phyloP scores from a whole-genome alignment of 2,329 filamentous ascomycete genomes.

The Aureobasidium lini region DNA sequence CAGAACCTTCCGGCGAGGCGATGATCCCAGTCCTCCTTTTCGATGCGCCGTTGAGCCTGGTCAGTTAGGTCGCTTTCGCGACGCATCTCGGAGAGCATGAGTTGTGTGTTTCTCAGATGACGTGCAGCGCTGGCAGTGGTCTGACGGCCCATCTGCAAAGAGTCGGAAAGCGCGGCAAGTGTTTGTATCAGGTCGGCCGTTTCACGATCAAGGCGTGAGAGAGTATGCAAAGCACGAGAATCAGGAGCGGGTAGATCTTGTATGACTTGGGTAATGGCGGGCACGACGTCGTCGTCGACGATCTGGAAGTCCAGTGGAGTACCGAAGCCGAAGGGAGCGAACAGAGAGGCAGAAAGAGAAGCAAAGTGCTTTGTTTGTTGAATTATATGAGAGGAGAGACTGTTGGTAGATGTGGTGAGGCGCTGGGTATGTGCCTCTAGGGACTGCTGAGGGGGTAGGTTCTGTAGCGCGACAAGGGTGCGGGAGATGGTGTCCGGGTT shows the following conservation, averaged over 20 bases:
- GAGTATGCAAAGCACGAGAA: slow-evolving; percentile 55
- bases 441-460: slow-evolving; percentile 27
- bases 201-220: slow-evolving; percentile 59
- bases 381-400: slow-evolving; percentile 61
- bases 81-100: slow-evolving; percentile 77
- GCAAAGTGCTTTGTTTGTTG: slow-evolving; percentile 72
- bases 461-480: slow-evolving; percentile 26
- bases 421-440: slow-evolving; percentile 28
- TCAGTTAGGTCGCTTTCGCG: slow-evolving; percentile 76
- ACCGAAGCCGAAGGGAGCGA: slow-evolving; percentile 59
- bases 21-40: slow-evolving; percentile 76
- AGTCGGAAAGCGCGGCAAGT: slow-evolving; percentile 80
- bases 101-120: slow-evolving; percentile 70
- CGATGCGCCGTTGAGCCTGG: slow-evolving; percentile 74
- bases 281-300: slow-evolving; percentile 58
- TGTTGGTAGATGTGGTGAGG: slow-evolving; percentile 29
- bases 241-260: slow-evolving; percentile 62
- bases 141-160: slow-evolving; percentile 88
- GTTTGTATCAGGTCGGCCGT: slow-evolving; percentile 68
- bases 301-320: slow-evolving; percentile 57
- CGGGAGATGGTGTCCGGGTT: slow-evolving; percentile 27
- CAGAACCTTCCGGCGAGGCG: slow-evolving; percentile 71
- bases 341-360: slow-evolving; percentile 61
- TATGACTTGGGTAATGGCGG: slow-evolving; percentile 57
- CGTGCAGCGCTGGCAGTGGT: slow-evolving; percentile 74